Percentiles rank a stretch among this genome's conserved stretches.
These are phyloP conservation scores for Exophiala viscosa DNA, from an alignment of 2,329 filamentous ascomycete genomes.

Conservation along the genomic window DNA sequence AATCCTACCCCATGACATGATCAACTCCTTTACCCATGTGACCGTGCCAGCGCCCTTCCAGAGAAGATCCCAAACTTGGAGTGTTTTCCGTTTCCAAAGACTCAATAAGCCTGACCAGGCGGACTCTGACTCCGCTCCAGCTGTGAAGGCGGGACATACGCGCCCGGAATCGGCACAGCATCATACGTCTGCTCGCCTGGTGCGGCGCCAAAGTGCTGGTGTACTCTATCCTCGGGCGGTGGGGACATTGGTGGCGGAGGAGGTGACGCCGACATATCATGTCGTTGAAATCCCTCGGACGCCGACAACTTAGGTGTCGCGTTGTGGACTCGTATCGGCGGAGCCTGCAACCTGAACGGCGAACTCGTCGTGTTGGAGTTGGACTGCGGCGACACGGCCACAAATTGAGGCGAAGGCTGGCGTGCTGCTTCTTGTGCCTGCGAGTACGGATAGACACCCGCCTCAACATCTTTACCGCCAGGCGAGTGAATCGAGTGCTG, in stretches of 20 bases:
- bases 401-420: conserved; percentile 45
- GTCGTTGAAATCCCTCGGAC: conserved; percentile 60
- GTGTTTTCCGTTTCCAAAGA: too few relatives aligned
- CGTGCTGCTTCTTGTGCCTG: too few relatives aligned
- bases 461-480: neutral
- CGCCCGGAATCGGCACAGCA: conserved; percentile 80
- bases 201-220: conserved; percentile 65
- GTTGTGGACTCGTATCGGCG: conserved; percentile 71
- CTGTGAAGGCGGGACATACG: conserved; percentile 56
- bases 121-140: neutral
- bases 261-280: conserved; percentile 39
- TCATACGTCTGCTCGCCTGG: conserved; percentile 82
- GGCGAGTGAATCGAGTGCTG: neutral
- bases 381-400: conserved; percentile 61
- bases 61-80: too few relatives aligned
- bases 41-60: too few relatives aligned
- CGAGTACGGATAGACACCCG: conserved; percentile 1
- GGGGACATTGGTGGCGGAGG: conserved; percentile 30
- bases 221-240: conserved; percentile 45
- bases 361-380: conserved; percentile 52
- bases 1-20: too few relatives aligned
- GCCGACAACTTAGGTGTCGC: conserved; percentile 67
- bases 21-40: too few relatives aligned
- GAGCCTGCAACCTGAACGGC: conserved; percentile 82
- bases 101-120: conserved; percentile 19